Base-by-base conservation (phyloP, 2,329 filamentous ascomycete species). In the Lachnellula cervina region DNA sequence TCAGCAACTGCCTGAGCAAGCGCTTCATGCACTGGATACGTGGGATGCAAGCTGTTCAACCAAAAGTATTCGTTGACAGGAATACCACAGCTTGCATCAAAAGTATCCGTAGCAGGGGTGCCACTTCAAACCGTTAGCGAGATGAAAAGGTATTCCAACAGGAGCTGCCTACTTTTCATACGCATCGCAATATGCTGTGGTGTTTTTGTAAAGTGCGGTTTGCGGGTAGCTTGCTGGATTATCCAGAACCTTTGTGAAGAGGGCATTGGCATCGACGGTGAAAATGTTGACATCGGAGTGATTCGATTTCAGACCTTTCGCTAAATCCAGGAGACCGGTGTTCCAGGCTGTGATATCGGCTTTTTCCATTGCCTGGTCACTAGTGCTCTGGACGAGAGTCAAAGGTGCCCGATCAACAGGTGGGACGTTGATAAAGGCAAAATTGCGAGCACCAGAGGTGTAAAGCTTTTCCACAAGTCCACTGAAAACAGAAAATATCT, bases 31-130 rank as follows among this genome's bases (percentile, higher is more conserved):
- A 86, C 77, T 0, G 81, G 77, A 65, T 79, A 83, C 0, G 83
- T 86, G n/a, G 84, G 83, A 64, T 87, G 84, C 60, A 87, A 67
- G 40, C 69, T 74, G 62, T 87, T 86, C 32, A 86, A 71, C 83
- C 83, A 87, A 62, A 86, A 78, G 66, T 86, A 86, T 69, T 86
- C 71, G 64, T 86, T 80, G 2, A 84, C 81, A 0, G 80, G 71
- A 45, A 81, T 68, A 1, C 73, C 72, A 65, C 83, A 86, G 48
- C 72, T 74, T 5, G 72, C 63, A 48, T 69, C 69, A 35, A 74
- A 67, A 3, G 72, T 76, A 51, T 78, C 69, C 38, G 65, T 64
- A 2, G 69, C 66, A 2, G 74, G 72, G 0, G 77, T 80, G 7
- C 77, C 77, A 62, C 77, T 80, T 53, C 16, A 38, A 5, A 44